Percentiles rank a stretch among this genome's conserved stretches.
Conservation (phyloP, 2,329 filamentous ascomycete species). For the Penicillium italicum region DNA sequence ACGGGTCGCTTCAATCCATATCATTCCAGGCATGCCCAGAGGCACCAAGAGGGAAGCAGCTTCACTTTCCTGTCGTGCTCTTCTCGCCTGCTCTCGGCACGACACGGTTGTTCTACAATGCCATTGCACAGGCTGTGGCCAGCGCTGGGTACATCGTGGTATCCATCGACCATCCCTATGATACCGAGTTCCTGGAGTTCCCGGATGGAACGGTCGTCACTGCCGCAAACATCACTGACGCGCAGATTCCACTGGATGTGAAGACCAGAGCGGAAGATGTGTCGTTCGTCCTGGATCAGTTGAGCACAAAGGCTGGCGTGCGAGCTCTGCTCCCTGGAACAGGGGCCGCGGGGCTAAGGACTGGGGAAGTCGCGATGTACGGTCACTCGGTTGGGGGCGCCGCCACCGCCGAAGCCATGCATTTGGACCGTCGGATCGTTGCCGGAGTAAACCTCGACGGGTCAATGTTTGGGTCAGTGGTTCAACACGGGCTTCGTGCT, state of each 20-base stretch:
- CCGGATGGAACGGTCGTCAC: conserved; percentile 24
- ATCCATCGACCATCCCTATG: conserved; percentile 38
- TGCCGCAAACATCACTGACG: conserved; percentile 6
- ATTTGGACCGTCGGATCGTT: conserved; percentile 15
- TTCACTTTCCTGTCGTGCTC: conserved; percentile 28
- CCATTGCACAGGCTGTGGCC: conserved; percentile 30
- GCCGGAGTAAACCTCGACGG: conserved; percentile 23
- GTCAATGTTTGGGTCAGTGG: conserved; percentile 14
- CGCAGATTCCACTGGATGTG: conserved; percentile 3
- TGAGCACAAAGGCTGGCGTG: conserved; percentile 3
- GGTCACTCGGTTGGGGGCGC: conserved; percentile 26
- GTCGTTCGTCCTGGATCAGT: conserved; percentile 17
- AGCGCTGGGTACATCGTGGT: conserved; percentile 36
- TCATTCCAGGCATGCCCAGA: conserved; percentile 19
- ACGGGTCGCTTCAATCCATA: conserved; percentile 27
- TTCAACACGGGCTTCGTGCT: conserved; percentile 2
- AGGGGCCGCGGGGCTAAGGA: neutral
- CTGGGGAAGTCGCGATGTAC: conserved; percentile 10
- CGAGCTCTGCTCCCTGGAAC: conserved; percentile 3
- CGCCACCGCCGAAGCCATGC: conserved; percentile 16
- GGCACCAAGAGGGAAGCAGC: neutral
- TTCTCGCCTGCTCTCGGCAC: conserved; percentile 33
- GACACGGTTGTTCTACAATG: conserved; percentile 31
- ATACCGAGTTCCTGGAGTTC: conserved; percentile 34
- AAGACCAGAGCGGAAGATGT: conserved; percentile 13